phyloP scores from a whole-genome alignment of 495 filamentous ascomycete species.

The Cercophora newfieldiana region DNA sequence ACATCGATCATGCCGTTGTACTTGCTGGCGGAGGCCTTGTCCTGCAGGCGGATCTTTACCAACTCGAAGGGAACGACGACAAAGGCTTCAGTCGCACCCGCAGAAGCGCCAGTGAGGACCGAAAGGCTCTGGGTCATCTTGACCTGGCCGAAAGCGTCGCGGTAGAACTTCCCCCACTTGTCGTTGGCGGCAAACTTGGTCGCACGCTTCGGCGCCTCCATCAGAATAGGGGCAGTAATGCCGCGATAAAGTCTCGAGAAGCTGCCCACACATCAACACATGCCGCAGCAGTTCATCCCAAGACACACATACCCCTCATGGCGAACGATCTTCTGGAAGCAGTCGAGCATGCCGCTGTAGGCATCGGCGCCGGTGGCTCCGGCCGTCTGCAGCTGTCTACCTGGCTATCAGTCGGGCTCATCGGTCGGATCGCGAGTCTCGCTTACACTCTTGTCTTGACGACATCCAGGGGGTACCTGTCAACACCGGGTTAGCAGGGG shows the following conservation, averaged over 20 bases:
- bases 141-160: conserved; percentile 71
- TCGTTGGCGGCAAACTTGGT: conserved; percentile 99
- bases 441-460: conserved; percentile 96
- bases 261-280: conserved; percentile 44
- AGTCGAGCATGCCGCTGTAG: conserved; percentile 97
- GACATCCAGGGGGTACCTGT: conserved; percentile 96
- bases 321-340: conserved; percentile 91
- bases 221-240: conserved; percentile 92
- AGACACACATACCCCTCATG: conserved; percentile 76
- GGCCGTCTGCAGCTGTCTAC: conserved; percentile 83
- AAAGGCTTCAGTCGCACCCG: conserved; percentile 93
- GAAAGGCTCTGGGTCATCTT: conserved; percentile 91
- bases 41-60: conserved; percentile 95
- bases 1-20: conserved; percentile 94
- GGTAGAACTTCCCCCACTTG: conserved; percentile 92
- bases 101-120: conserved; percentile 87
- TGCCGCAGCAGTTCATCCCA: neutral
- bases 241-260: conserved; percentile 90
- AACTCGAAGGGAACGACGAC: conserved; percentile 89
- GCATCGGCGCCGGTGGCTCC: conserved; percentile 66
- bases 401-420: conserved; percentile 30
- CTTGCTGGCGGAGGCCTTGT: conserved; percentile 88
- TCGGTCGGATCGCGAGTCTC: conserved; percentile 11
- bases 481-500: conserved; percentile 21
- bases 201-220: conserved; percentile 98